phyloP scores from a whole-genome alignment of 164 flowering plant genomes.

The Cinnamomum micranthum region DNA sequence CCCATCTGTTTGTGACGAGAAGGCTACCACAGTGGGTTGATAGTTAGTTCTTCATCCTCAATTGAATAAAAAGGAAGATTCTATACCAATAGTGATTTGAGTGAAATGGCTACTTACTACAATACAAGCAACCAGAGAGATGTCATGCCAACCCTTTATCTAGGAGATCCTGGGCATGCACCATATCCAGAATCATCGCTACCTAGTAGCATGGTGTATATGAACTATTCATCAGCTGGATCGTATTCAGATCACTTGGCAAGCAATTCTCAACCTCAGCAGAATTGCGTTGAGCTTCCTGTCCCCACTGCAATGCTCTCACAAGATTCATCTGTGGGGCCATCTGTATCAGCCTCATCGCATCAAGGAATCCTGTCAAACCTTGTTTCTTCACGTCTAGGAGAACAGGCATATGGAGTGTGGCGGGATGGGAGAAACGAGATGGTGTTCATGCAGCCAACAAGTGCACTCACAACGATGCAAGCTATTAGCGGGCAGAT shows the following conservation, averaged over 20 bases:
- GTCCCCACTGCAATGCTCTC: conserved; percentile 11
- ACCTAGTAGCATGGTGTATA: conserved; percentile 53
- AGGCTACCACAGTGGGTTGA: conserved; percentile 10
- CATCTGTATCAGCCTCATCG: conserved; percentile 34
- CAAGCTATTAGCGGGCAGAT: conserved; percentile 28
- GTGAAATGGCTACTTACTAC: conserved; percentile 68
- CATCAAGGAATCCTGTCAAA: conserved; percentile 54
- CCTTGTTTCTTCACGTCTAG: conserved; percentile 35
- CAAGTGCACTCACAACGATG: conserved; percentile 26
- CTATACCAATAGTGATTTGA: conserved; percentile 4
- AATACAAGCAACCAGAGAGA: conserved; percentile 60
- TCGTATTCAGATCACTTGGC: conserved; percentile 45
- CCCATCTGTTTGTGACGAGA: background rate
- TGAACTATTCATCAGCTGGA: conserved; percentile 51
- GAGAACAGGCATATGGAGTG: conserved; percentile 33
- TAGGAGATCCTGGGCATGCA: conserved; percentile 44
- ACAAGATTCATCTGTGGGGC: conserved; percentile 33
- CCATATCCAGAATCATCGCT: conserved; percentile 43
- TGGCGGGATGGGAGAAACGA: conserved; percentile 71
- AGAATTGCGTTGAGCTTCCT: conserved; percentile 35
- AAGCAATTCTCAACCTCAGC: conserved; percentile 46
- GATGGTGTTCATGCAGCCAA: conserved; percentile 47
- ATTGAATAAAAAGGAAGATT: conserved; percentile 6
- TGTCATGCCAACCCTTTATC: conserved; percentile 40
- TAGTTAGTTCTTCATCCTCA: conserved; percentile 8